Evolutionary conservation across 257 asterid genomes (phyloP).

Genomic region (Solanum pinnatisectum): DNA sequence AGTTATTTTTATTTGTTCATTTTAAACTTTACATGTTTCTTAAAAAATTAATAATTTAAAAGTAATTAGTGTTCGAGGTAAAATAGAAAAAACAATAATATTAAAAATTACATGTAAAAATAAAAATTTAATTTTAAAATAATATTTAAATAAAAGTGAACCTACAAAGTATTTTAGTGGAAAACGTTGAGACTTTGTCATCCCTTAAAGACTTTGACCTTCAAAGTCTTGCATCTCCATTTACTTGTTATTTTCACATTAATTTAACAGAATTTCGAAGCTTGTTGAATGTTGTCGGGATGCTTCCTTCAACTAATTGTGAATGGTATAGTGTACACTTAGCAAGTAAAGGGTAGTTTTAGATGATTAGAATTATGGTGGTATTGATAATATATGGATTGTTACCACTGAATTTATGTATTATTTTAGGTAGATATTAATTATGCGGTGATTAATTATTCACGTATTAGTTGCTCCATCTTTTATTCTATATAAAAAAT

Average conservation of each 20-base stretch:
- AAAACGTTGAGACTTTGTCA: neutral
- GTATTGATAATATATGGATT: neutral
- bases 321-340: neutral
- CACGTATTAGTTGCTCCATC: too few relatives aligned
- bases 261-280: neutral
- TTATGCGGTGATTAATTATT: too few relatives aligned
- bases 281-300: neutral
- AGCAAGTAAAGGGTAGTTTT: neutral
- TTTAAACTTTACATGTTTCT: neutral
- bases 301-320: neutral
- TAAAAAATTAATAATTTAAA: too few relatives aligned
- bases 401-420: too few relatives aligned
- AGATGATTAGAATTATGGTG: neutral
- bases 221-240: neutral
- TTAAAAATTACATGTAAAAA: too few relatives aligned
- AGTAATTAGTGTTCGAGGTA: too few relatives aligned
- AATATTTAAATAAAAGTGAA: neutral
- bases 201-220: neutral
- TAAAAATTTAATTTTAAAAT: too few relatives aligned
- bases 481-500: too few relatives aligned
- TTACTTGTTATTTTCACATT: neutral
- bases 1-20: too few relatives aligned
- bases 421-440: too few relatives aligned
- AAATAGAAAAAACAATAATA: too few relatives aligned
- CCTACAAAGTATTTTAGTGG: neutral